Percentiles rank a stretch among this genome's conserved stretches.
phyloP scores from a whole-genome alignment of 495 filamentous ascomycete genomes.

The Tuber magnatum region DNA sequence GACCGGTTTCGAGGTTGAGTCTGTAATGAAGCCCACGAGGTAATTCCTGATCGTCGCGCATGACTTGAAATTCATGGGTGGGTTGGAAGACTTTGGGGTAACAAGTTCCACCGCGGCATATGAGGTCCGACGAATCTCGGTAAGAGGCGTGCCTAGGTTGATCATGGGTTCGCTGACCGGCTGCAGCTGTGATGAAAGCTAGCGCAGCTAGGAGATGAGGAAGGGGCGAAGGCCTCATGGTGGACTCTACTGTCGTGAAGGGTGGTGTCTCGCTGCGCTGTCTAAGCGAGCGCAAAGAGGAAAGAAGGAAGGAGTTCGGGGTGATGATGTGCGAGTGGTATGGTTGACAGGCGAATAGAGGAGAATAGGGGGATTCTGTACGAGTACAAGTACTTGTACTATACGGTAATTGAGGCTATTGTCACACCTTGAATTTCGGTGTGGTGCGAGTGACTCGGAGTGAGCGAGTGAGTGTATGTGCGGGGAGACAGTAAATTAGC shows the following conservation, averaged over 20 bases:
- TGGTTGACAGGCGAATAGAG: background rate
- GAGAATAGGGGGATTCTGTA: too few relatives aligned
- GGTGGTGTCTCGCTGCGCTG: background rate
- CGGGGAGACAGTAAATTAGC: too few relatives aligned
- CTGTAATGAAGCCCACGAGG: constrained; percentile 58
- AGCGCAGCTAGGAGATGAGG: constrained; percentile 17
- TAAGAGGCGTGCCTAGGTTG: constrained; percentile 18
- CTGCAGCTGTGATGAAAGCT: background rate
- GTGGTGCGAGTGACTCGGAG: too few relatives aligned
- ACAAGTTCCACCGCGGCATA: constrained; percentile 59
- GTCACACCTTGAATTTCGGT: background rate
- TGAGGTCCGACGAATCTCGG: constrained; percentile 42
- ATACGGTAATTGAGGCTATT: background rate
- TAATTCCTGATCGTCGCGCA: constrained; percentile 58
- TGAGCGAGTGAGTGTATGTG: background rate
- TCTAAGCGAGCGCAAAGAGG: background rate
- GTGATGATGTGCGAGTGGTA: background rate
- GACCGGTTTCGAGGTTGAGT: constrained; percentile 55
- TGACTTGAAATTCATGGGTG: constrained; percentile 55
- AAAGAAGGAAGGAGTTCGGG: background rate
- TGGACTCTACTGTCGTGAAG: background rate
- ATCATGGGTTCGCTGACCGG: constrained; percentile 8
- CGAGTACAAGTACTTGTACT: too few relatives aligned
- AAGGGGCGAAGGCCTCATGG: background rate
- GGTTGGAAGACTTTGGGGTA: constrained; percentile 58